Conservation (phyloP, 2,329 filamentous ascomycete species). For the Monilinia polystroma region DNA sequence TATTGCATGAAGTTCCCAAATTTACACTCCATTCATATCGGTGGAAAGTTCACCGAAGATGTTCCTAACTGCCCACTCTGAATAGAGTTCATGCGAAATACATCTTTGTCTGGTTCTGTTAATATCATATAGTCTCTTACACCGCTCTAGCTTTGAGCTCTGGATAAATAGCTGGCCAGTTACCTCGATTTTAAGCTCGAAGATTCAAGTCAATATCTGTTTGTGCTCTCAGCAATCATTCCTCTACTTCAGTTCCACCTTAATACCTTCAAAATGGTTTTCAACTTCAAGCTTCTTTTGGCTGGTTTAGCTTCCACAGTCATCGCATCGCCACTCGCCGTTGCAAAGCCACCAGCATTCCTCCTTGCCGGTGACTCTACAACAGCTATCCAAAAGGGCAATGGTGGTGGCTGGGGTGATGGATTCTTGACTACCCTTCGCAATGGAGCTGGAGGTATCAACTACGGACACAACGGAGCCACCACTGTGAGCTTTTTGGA, state of each 20-base stretch:
- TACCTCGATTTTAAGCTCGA: not conserved
- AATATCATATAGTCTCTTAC: too few relatives aligned
- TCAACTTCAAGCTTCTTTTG: constrained; percentile 1
- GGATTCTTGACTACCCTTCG: constrained; percentile 50
- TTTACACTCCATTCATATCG: not conserved
- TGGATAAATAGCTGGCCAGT: too few relatives aligned
- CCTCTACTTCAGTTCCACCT: not conserved
- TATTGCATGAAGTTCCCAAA: too few relatives aligned
- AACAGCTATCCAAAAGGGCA: constrained; percentile 33
- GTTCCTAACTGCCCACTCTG: not conserved
- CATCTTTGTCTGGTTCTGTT: too few relatives aligned
- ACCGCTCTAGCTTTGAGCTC: not conserved
- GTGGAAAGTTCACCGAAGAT: constrained; percentile 1
- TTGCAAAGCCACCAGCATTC: constrained; percentile 38
- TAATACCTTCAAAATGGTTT: not conserved
- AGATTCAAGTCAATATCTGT: too few relatives aligned
- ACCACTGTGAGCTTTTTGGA: constrained; percentile 50
- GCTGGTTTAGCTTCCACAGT: not conserved
- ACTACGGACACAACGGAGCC: constrained; percentile 49
- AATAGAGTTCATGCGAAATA: not conserved
- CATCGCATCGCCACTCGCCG: not conserved
- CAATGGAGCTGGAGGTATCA: constrained; percentile 36
- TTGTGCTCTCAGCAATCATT: too few relatives aligned
- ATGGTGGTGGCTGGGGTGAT: constrained; percentile 48
- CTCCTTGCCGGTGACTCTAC: constrained; percentile 47